phyloP scores from a whole-genome alignment of 2,329 filamentous ascomycete genomes.

The Colletotrichum musicola region DNA sequence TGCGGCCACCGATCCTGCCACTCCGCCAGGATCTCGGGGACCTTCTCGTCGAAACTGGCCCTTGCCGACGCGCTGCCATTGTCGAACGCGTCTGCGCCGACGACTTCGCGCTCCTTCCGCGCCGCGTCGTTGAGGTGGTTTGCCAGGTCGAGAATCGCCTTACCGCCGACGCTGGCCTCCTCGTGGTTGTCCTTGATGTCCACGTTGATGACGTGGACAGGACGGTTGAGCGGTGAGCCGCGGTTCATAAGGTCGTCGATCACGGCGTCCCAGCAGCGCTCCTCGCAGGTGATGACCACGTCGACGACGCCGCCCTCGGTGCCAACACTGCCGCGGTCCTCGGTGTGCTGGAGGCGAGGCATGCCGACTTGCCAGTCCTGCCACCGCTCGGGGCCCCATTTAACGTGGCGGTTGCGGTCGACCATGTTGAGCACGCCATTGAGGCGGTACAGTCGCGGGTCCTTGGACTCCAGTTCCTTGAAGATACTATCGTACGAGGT shows the following conservation, averaged over 20 bases:
- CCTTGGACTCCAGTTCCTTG: slow-evolving; percentile 88
- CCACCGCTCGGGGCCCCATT: slow-evolving; percentile 96
- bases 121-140: slow-evolving; percentile 86
- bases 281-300: slow-evolving; percentile 96
- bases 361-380: slow-evolving; percentile 95
- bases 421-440: slow-evolving; percentile 98
- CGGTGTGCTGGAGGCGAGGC: slow-evolving; percentile 81
- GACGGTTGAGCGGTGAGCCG: slow-evolving; percentile 87
- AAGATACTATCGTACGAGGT: slow-evolving; percentile 97
- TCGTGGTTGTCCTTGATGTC: slow-evolving; percentile 99
- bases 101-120: slow-evolving; percentile 77
- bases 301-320: slow-evolving; percentile 93
- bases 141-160: slow-evolving; percentile 92
- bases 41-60: slow-evolving; percentile 88
- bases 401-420: slow-evolving; percentile 89
- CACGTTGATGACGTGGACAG: slow-evolving; percentile 97
- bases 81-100: slow-evolving; percentile 76
- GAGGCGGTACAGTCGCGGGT: slow-evolving; percentile 86
- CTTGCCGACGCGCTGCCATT: slow-evolving; percentile 75
- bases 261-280: slow-evolving; percentile 98
- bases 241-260: slow-evolving; percentile 91
- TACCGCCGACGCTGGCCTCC: slow-evolving; percentile 90
- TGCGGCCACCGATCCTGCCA: slow-evolving; percentile 99
- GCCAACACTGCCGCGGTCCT: slow-evolving; percentile 82
- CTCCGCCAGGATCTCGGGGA: slow-evolving; percentile 89